Percentiles rank a stretch among this genome's conserved stretches.
Conservation (phyloP, 257 asterid genomes). For the Solanum medicagineum region DNA sequence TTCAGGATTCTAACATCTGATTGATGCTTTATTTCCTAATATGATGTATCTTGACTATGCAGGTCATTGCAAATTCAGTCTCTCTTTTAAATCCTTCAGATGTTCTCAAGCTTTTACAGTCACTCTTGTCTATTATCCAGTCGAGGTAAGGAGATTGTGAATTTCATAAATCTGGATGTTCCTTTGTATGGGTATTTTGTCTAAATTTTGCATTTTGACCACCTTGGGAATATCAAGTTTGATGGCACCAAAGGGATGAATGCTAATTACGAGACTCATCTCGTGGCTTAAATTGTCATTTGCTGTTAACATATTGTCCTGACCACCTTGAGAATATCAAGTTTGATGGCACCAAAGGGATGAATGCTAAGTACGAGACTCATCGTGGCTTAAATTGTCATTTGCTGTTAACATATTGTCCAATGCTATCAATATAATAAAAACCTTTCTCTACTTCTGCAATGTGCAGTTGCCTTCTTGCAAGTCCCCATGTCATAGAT, state of each 20-base stretch:
- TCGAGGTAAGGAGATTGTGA: slow-evolving; percentile 33
- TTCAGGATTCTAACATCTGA: not conserved
- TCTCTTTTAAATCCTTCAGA: slow-evolving; percentile 69
- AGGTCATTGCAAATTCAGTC: slow-evolving; percentile 75
- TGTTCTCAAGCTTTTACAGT: slow-evolving; percentile 62
- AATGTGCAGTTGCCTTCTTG: not conserved
- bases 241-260: not conserved
- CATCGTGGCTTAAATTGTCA: not conserved
- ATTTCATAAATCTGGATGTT: not conserved
- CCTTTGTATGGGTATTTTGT: not conserved
- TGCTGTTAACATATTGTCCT: not conserved
- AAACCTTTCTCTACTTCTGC: not conserved
- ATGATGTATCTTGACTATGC: slow-evolving; percentile 10
- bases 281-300: not conserved
- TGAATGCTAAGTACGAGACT: not conserved
- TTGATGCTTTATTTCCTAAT: not conserved
- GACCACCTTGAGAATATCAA: not conserved
- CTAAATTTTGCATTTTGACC: not conserved
- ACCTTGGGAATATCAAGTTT: not conserved
- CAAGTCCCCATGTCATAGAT: not conserved
- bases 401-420: not conserved
- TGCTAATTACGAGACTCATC: not conserved
- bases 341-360: not conserved
- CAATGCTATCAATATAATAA: not conserved
- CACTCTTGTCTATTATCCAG: slow-evolving; percentile 59